Conservation (phyloP, 805 yeast genomes). For the Cyberlindnera nakhonratchasimensis region DNA sequence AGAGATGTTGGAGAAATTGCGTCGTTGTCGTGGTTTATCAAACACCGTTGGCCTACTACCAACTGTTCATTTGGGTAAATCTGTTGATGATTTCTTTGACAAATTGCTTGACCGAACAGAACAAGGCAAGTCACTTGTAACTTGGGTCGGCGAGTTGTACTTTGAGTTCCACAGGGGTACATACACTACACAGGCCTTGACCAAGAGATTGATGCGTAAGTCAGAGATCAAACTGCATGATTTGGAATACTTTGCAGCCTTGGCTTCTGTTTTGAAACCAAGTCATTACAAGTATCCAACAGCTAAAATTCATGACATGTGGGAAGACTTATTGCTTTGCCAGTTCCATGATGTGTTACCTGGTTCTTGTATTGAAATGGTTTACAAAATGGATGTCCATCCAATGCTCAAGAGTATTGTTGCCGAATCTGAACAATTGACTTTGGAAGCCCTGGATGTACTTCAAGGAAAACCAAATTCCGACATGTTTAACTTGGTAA, state of each 20-base stretch:
- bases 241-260: conserved; percentile 77
- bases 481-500: conserved; percentile 31
- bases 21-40: conserved; percentile 86
- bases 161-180: conserved; percentile 97
- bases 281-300: conserved; percentile 66
- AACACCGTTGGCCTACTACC: conserved; percentile 82
- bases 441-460: conserved; percentile 35
- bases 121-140: conserved; percentile 64
- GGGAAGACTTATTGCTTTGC: conserved; percentile 88
- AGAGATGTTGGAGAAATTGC: conserved; percentile 87
- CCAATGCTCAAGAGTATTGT: conserved; percentile 67
- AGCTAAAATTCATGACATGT: conserved; percentile 59
- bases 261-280: conserved; percentile 53
- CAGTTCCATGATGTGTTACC: conserved; percentile 99
- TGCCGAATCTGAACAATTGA: conserved; percentile 48
- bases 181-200: conserved; percentile 88
- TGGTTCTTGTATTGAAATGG: conserved; percentile 93
- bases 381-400: conserved; percentile 82
- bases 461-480: conserved; percentile 23
- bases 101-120: conserved; percentile 58
- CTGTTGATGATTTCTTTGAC: conserved; percentile 76
- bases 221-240: conserved; percentile 79
- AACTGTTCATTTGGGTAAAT: conserved; percentile 67
- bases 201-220: conserved; percentile 74
- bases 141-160: conserved; percentile 93